Base-by-base conservation (phyloP, 805 yeast species). In the Yamadazyma kitorensis region DNA sequence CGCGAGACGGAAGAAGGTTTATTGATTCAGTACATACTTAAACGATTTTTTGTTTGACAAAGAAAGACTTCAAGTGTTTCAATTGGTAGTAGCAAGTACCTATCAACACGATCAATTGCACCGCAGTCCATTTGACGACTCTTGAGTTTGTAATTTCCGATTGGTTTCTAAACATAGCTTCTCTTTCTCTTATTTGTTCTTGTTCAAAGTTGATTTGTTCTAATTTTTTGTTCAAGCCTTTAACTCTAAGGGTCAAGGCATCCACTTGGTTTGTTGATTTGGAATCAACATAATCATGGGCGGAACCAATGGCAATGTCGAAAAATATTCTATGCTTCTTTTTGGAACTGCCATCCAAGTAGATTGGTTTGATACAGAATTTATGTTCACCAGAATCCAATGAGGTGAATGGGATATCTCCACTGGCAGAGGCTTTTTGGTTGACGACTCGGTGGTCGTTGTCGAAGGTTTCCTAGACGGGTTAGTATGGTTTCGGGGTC, bases 21-120 rank as follows among this genome's bases (percentile, higher is more conserved):
- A 20, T 11, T 8, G 11, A 20, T 20, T 8, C 23, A 11, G 11
- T 8, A 8, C 8, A 20, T 8, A 20, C 8, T 59, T 67, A 86
- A 13, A 87, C 80, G 40, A 86, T 76, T 65, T 88, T 88, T 55
- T 87, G 95, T 63, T 86, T 87, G 41, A 86, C 81, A 55, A 87
- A 87, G 74, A 87, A 86, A 26, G 79, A 61, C 61, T 83, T 83
- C 62, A 88, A 72, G 51, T 84, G 88, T 35, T 72, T 71, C 56
- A 88, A 61, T 64, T 88, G 96, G 72, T 85, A 77, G 25, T 70
- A 71, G 49, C 96, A 84, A 6, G 89, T 79, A 11, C 68, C 74
- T 7, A 74, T 70, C 47, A 88, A 70, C 2, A 83, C 86, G 15
- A 77, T 17, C 29, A 85, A 54, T 64, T 88, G 96, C 29, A 84